These are phyloP conservation scores for Mucor indicus DNA, from an alignment of 371 early-diverging fungal genomes.

Conservation along the genomic window DNA sequence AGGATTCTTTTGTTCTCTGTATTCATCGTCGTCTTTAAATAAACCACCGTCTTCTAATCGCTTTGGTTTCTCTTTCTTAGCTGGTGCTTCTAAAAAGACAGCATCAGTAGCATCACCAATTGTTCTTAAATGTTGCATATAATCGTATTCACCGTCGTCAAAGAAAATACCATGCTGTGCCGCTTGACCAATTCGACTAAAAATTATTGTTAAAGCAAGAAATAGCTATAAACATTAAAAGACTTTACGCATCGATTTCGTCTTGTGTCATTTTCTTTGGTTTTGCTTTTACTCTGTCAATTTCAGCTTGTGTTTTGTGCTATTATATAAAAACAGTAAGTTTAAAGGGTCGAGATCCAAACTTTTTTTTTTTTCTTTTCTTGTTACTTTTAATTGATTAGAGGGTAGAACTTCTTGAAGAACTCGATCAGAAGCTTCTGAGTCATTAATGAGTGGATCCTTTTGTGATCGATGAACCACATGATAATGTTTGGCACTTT, in stretches of 20 bases:
- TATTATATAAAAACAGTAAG: background rate
- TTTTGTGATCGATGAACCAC: constrained; percentile 94
- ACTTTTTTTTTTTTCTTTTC: too few species aligned
- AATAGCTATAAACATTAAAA: background rate
- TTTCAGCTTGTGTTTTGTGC: constrained; percentile 44
- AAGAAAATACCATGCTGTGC: constrained; percentile 86
- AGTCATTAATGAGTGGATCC: constrained; percentile 87
- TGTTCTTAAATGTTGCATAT: constrained; percentile 84
- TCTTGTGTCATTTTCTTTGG: constrained; percentile 39
- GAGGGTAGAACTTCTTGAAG: constrained; percentile 72
- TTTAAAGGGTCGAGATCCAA: background rate
- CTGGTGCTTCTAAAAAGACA: constrained; percentile 74
- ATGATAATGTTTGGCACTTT: constrained; percentile 79
- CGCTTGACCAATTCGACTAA: constrained; percentile 66
- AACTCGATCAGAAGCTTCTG: constrained; percentile 78
- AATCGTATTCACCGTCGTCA: constrained; percentile 90
- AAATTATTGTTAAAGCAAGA: background rate
- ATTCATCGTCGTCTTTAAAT: constrained; percentile 7
- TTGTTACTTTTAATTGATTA: constrained; percentile 64
- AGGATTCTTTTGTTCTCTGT: constrained; percentile 25
- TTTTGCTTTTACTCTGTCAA: constrained; percentile 27
- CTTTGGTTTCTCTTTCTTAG: constrained; percentile 35
- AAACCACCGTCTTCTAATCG: constrained; percentile 19
- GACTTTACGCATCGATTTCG: constrained; percentile 46
- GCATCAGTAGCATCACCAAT: constrained; percentile 89